A percentile compares a stretch with the other conserved stretches of the same genome.
Evolutionary conservation across 257 asterid species (phyloP).

Genomic region (Jacaranda mimosifolia): DNA sequence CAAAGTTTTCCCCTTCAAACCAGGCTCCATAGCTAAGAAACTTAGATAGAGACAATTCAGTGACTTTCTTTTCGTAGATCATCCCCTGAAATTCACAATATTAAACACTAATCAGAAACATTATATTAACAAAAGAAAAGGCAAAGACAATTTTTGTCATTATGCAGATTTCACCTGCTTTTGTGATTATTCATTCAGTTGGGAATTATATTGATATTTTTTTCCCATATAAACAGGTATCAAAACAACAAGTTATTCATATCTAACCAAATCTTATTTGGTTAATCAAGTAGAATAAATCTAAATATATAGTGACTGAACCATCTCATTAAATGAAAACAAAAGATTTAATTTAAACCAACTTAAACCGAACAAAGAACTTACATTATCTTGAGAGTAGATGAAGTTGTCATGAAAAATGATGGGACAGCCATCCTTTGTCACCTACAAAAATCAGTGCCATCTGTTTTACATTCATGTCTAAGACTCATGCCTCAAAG

Average conservation of each 20-base stretch:
- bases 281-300: not conserved
- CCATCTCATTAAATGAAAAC: not conserved
- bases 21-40: slow-evolving; percentile 74
- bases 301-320: not conserved
- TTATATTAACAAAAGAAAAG: no score
- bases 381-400: slow-evolving; percentile 73
- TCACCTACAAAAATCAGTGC: slow-evolving; percentile 77
- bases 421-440: slow-evolving; percentile 88
- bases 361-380: slow-evolving; percentile 3
- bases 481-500: slow-evolving; percentile 52
- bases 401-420: slow-evolving; percentile 95
- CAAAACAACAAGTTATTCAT: not conserved
- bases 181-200: no score
- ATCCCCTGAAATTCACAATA: slow-evolving; percentile 58
- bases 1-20: slow-evolving; percentile 59
- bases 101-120: not conserved
- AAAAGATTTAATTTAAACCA: not conserved
- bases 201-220: no score
- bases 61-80: slow-evolving; percentile 72
- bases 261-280: not conserved
- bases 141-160: no score
- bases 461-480: slow-evolving; percentile 56
- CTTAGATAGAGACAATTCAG: slow-evolving; percentile 75
- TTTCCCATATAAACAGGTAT: no score
- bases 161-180: no score